phyloP scores from a whole-genome alignment of 352 stramenopile genomes.

The Globisporangium emineosum region DNA sequence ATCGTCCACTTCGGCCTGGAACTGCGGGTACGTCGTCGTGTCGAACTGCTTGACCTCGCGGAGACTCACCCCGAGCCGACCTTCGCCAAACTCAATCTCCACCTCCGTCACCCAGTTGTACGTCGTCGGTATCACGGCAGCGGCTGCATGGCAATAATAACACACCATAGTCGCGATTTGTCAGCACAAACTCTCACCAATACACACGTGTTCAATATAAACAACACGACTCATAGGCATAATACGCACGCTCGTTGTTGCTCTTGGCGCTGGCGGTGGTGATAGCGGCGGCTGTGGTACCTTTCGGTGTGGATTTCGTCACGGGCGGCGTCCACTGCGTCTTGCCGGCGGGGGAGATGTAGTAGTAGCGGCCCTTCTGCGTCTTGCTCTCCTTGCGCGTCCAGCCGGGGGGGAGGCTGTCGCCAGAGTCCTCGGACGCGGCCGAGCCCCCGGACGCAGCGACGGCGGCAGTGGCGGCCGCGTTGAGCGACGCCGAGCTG shows the following conservation, averaged over 20 bases:
- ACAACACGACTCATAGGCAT: neutral
- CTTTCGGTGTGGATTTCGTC: constrained; percentile 18
- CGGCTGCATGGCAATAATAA: neutral
- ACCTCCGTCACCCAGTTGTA: constrained; percentile 83
- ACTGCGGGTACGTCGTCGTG: constrained; percentile 76
- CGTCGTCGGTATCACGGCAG: constrained; percentile 30
- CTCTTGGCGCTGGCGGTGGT: neutral
- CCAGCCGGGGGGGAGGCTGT: constrained; percentile 71
- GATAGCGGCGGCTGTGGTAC: neutral
- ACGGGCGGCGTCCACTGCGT: constrained; percentile 75
- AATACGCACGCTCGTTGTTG: constrained; percentile 1
- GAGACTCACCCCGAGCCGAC: constrained; percentile 77
- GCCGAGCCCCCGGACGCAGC: constrained; percentile 2
- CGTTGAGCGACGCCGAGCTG: constrained; percentile 17
- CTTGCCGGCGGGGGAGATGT: constrained; percentile 77
- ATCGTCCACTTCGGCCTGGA: constrained; percentile 88
- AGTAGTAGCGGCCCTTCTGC: constrained; percentile 84
- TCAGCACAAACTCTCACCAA: neutral
- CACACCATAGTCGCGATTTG: neutral
- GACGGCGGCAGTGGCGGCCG: neutral
- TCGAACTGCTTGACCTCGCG: constrained; percentile 73
- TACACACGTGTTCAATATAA: neutral
- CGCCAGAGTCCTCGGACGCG: constrained; percentile 16
- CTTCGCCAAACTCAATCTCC: constrained; percentile 85
- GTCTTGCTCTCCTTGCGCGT: constrained; percentile 84